These are phyloP conservation scores for Neofusicoccum sp. DNA, from an alignment of 2,329 filamentous ascomycete species.

Conservation along the genomic window DNA sequence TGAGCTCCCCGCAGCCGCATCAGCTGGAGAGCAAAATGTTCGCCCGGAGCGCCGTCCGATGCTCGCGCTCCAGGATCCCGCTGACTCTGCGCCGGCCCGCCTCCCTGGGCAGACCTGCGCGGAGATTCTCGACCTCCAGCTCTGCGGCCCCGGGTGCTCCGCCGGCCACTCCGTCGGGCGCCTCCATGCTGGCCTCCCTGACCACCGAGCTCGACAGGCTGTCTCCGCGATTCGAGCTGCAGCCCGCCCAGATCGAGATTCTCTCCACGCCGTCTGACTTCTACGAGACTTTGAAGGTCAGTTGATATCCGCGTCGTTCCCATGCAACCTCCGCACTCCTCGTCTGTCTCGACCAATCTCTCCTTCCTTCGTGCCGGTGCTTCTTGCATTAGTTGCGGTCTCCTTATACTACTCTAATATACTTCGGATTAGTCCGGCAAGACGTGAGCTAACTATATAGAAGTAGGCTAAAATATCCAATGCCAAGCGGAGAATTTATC, in stretches of 20 bases:
- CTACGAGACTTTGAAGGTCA: slow-evolving; percentile 84
- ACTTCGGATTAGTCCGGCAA: neutral
- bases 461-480: slow-evolving; percentile 72
- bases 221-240: slow-evolving; percentile 84
- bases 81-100: slow-evolving; percentile 20
- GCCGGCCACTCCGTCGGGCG: slow-evolving; percentile 45
- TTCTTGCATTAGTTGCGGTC: too few relatives aligned
- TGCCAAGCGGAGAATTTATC: slow-evolving; percentile 77
- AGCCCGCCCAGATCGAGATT: slow-evolving; percentile 76
- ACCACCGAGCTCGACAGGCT: slow-evolving; percentile 80
- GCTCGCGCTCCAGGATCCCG: neutral
- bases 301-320: slow-evolving; percentile 20
- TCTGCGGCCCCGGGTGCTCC: slow-evolving; percentile 27
- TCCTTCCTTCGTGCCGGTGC: neutral
- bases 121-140: slow-evolving; percentile 36
- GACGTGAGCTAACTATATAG: neutral
- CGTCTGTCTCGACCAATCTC: neutral
- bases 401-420: too few relatives aligned
- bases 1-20: neutral
- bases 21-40: slow-evolving; percentile 4
- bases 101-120: slow-evolving; percentile 23
- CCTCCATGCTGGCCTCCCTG: slow-evolving; percentile 56
- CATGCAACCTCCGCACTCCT: neutral
- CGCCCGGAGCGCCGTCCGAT: slow-evolving; percentile 6
- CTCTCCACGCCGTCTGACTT: slow-evolving; percentile 82